Conservation (phyloP, 805 yeast genomes). For the Dipodascus geniculatus region DNA sequence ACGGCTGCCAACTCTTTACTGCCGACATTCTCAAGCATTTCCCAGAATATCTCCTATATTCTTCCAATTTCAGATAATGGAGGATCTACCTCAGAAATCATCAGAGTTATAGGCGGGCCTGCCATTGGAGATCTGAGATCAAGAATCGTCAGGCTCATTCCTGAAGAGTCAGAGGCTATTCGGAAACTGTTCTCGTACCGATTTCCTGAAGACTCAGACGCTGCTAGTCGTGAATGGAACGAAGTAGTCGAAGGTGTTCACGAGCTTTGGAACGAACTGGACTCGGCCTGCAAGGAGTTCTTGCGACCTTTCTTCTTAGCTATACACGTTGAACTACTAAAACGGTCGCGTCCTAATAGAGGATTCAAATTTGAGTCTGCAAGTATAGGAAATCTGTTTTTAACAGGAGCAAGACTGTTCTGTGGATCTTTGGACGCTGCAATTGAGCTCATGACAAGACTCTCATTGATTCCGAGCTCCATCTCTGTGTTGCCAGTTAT, state of each 20-base stretch:
- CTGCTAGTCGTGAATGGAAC: conserved; percentile 66
- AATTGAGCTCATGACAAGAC: conserved; percentile 57
- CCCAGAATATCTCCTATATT: conserved; percentile 44
- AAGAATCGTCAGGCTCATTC: conserved; percentile 62
- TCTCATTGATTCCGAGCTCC: conserved; percentile 44
- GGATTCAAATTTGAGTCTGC: conserved; percentile 69
- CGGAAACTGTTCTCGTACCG: conserved; percentile 36
- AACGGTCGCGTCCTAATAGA: conserved; percentile 45
- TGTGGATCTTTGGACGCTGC: conserved; percentile 80
- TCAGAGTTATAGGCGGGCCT: conserved; percentile 83
- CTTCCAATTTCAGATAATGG: conserved; percentile 89
- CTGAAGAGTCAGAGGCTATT: conserved; percentile 33
- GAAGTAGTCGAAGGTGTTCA: conserved; percentile 71
- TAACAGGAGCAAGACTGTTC: conserved; percentile 72
- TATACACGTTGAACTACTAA: conserved; percentile 65
- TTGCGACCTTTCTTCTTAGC: conserved; percentile 67
- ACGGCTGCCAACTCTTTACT: conserved; percentile 72
- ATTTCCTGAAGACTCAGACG: conserved; percentile 33
- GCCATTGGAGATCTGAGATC: conserved; percentile 91
- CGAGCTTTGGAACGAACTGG: conserved; percentile 49
- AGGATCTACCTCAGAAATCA: conserved; percentile 83
- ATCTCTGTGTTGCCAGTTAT: conserved; percentile 65
- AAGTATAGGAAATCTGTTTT: conserved; percentile 71
- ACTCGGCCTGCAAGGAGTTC: conserved; percentile 52
- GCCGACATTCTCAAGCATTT: conserved; percentile 37